Evolutionary conservation across 768 basidiomycete species (phyloP).

Genomic region (Panus rudis): DNA sequence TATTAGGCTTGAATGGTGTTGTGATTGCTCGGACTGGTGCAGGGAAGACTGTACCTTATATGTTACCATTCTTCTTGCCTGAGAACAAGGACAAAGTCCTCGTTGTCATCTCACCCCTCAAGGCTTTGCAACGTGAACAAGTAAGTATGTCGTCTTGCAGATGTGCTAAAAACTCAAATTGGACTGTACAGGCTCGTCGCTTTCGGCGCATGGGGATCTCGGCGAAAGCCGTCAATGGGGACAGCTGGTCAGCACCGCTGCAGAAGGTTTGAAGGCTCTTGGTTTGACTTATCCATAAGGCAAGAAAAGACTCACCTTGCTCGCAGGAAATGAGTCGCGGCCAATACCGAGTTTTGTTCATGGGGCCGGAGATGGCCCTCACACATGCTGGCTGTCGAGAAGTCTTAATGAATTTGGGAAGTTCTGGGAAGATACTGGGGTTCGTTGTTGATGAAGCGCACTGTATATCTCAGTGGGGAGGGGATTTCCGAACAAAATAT

Average conservation of each 20-base stretch:
- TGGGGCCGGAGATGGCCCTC: conserved; percentile 20
- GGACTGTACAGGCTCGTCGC: conserved; percentile 12
- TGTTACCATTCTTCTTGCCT: conserved; percentile 14
- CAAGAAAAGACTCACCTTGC: background rate
- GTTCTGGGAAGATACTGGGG: conserved; percentile 12
- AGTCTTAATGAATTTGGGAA: conserved; percentile 8
- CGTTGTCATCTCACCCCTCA: conserved; percentile 16
- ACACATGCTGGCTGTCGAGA: conserved; percentile 9
- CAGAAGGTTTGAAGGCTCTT: conserved; percentile 21
- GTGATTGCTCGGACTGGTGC: conserved; percentile 14
- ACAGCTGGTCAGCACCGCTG: conserved; percentile 24
- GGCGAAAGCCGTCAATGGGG: conserved; percentile 30
- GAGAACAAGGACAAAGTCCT: conserved; percentile 6
- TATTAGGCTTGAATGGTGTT: conserved; percentile 9
- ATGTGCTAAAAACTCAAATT: background rate
- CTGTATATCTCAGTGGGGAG: conserved; percentile 28
- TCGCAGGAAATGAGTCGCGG: conserved; percentile 8
- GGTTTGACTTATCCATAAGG: background rate
- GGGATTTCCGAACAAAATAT: conserved; percentile 28
- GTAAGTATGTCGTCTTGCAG: conserved; percentile 5
- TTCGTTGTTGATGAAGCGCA: conserved; percentile 35
- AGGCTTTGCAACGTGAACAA: conserved; percentile 17
- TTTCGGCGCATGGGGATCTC: conserved; percentile 24
- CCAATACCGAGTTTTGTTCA: conserved; percentile 13
- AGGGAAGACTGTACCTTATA: conserved; percentile 19